These are phyloP conservation scores for Pachysolen tannophilus DNA, from an alignment of 805 yeast genomes.

Conservation along the genomic window DNA sequence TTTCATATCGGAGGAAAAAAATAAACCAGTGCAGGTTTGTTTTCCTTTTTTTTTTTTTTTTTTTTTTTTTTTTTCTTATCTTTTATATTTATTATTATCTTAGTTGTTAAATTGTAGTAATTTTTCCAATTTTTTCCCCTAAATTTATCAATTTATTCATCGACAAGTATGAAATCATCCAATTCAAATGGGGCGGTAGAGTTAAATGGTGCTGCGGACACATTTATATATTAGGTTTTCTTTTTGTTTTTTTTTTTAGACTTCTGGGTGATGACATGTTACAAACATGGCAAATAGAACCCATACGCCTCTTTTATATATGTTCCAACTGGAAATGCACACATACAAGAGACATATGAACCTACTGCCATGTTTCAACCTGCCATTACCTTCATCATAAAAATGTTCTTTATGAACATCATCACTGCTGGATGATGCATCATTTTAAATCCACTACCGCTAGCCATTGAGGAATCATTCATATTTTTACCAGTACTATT, in stretches of 20 bases:
- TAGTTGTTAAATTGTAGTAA: too few relatives aligned
- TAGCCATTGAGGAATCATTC: constrained; percentile 15
- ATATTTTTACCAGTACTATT: constrained; percentile 12
- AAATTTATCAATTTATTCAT: too few relatives aligned
- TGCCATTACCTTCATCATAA: too few relatives aligned
- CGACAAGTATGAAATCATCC: too few relatives aligned
- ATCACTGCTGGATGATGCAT: constrained; percentile 35
- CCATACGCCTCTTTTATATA: neutral
- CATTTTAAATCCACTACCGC: constrained; percentile 26
- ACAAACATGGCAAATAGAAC: neutral
- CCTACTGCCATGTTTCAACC: neutral
- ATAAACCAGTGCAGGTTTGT: too few relatives aligned
- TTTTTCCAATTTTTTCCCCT: too few relatives aligned
- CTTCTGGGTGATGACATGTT: constrained; percentile 10
- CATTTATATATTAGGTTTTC: constrained; percentile 7
- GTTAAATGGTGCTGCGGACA: constrained; percentile 34
- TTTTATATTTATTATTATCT: too few relatives aligned
- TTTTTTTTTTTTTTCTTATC: too few relatives aligned
- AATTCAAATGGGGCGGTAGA: constrained; percentile 24
- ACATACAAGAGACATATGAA: neutral
- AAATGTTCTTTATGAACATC: constrained; percentile 14
- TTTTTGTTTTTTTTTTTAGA: constrained; percentile 3
- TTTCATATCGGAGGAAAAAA: too few relatives aligned
- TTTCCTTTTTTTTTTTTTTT: too few relatives aligned
- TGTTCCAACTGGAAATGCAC: neutral